These are phyloP conservation scores for Laburnicola sp. DNA, from an alignment of 2,329 filamentous ascomycete genomes.

Conservation along the genomic window DNA sequence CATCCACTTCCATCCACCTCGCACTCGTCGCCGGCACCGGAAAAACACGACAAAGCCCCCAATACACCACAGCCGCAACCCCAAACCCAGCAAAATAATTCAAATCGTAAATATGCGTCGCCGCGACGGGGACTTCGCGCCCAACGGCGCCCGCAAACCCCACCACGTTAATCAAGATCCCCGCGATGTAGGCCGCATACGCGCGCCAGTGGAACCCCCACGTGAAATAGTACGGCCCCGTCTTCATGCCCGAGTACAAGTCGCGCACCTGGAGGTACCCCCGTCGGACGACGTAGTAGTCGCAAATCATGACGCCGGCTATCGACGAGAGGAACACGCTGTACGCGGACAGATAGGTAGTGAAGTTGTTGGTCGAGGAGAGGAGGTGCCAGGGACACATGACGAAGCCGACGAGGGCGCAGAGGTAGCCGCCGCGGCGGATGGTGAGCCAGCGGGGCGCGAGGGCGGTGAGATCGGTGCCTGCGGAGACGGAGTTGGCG, in stretches of 20 bases:
- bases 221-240: slow-evolving; percentile 72
- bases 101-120: slow-evolving; percentile 83
- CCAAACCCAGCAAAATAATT: slow-evolving; percentile 89
- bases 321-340: slow-evolving; percentile 93
- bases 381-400: slow-evolving; percentile 89
- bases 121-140: slow-evolving; percentile 70
- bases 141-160: slow-evolving; percentile 86
- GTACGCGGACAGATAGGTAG: slow-evolving; percentile 88
- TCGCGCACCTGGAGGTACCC: slow-evolving; percentile 79
- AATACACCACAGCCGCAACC: slow-evolving; percentile 70
- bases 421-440: slow-evolving; percentile 83
- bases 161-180: slow-evolving; percentile 87
- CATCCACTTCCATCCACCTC: slow-evolving; percentile 76
- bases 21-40: slow-evolving; percentile 76
- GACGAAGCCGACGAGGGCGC: slow-evolving; percentile 74
- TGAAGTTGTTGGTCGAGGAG: slow-evolving; percentile 76
- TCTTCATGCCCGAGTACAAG: slow-evolving; percentile 72
- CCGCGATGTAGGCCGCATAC: slow-evolving; percentile 78
- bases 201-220: slow-evolving; percentile 80
- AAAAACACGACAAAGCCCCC: slow-evolving; percentile 65
- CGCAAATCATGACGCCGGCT: slow-evolving; percentile 83
- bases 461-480: slow-evolving; percentile 80
- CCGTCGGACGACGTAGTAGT: slow-evolving; percentile 84
- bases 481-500: slow-evolving; percentile 81
- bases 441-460: slow-evolving; percentile 82